These are phyloP conservation scores for Fusarium fracticaudum DNA, from an alignment of 2,329 filamentous ascomycete species.

Conservation along the genomic window DNA sequence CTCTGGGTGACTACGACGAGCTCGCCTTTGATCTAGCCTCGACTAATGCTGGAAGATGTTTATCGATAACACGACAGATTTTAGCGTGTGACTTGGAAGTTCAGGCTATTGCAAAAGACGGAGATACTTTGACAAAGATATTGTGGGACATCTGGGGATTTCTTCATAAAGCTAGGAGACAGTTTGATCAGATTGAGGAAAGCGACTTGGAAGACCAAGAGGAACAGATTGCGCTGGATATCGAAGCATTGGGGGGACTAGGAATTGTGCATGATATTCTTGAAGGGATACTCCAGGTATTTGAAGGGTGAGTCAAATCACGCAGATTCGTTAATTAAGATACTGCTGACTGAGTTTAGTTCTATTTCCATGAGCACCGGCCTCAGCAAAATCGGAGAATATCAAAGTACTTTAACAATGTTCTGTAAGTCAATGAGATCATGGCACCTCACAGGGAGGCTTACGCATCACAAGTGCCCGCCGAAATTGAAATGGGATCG, in stretches of 20 bases:
- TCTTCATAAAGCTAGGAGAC: accelerated
- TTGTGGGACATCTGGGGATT: accelerated
- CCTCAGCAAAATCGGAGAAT: accelerated
- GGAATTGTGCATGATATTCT: accelerated
- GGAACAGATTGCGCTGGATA: accelerated
- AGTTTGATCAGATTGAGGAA: accelerated
- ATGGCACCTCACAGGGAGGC: accelerated
- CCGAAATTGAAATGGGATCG: accelerated
- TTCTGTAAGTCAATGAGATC: background rate
- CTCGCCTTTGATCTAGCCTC: background rate
- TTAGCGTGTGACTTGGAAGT: accelerated
- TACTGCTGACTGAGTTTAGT: accelerated
- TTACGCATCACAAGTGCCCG: background rate
- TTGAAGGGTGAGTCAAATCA: background rate
- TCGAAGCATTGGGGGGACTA: accelerated
- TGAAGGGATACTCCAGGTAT: background rate
- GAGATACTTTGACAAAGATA: background rate
- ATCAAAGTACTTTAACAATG: too few relatives aligned
- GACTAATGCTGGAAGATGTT: accelerated
- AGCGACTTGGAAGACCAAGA: accelerated
- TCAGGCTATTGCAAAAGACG: accelerated
- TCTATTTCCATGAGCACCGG: accelerated
- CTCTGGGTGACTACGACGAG: accelerated
- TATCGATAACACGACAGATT: too few relatives aligned
- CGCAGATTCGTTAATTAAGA: accelerated